Percentiles rank a stretch among this genome's conserved stretches.
Evolutionary conservation across 306 rosid species (phyloP).

Genomic region (Malus sieversii): DNA sequence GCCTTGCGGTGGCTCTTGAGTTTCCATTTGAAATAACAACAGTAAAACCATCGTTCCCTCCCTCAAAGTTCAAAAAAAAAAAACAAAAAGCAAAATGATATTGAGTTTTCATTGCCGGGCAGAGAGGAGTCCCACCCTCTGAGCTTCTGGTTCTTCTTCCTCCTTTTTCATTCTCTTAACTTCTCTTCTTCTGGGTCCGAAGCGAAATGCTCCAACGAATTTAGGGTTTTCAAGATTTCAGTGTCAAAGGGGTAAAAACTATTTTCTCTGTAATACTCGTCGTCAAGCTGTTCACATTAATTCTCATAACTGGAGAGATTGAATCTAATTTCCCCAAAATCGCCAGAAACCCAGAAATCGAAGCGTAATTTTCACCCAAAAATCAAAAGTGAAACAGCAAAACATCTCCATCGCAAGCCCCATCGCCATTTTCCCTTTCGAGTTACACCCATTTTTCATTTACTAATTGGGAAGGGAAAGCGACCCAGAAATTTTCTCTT

Average conservation of each 20-base stretch:
- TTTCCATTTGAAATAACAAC: no score
- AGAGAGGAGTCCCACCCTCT: background rate
- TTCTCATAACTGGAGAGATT: background rate
- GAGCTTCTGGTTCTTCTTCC: background rate
- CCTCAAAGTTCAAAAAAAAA: no score
- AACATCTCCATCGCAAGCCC: background rate
- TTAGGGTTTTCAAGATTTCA: background rate
- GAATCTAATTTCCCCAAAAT: background rate
- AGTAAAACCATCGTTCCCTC: no score
- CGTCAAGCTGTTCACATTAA: background rate
- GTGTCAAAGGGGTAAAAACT: background rate
- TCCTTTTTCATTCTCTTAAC: background rate
- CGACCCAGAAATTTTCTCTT: background rate
- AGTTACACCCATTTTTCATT: background rate
- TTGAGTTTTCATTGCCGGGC: background rate
- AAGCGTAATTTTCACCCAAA: background rate
- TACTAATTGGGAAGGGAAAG: background rate
- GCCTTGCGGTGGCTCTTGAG: no score
- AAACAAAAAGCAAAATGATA: no score
- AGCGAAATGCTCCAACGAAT: background rate
- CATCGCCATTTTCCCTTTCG: background rate
- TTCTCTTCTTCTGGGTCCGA: background rate
- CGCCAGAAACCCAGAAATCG: background rate
- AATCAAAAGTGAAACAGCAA: background rate
- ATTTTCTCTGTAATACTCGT: background rate